Percentiles rank a stretch among this genome's conserved stretches.
phyloP scores from a whole-genome alignment of 345 rosid genomes.

The Nasturtium officinale region DNA sequence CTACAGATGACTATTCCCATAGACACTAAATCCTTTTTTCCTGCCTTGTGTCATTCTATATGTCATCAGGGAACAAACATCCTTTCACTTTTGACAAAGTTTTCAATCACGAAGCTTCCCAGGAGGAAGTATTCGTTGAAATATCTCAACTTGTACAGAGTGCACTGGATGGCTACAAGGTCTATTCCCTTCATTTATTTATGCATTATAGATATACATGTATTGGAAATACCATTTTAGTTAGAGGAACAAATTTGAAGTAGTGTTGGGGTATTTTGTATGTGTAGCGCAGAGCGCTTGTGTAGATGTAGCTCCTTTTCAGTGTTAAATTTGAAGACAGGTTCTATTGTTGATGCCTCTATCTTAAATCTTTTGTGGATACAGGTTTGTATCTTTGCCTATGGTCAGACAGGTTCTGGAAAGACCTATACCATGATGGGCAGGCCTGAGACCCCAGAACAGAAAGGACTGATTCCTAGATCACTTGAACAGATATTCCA shows the following conservation, averaged over 20 bases:
- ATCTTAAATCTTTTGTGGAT: conserved; percentile 4
- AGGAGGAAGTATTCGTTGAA: conserved; percentile 77
- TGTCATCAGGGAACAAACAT: conserved; percentile 61
- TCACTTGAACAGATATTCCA: conserved; percentile 81
- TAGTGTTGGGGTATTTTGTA: not conserved
- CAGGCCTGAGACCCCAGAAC: conserved; percentile 61
- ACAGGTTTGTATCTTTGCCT: conserved; percentile 93
- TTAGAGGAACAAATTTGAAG: not conserved
- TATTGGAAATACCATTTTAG: not conserved
- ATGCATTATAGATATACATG: not conserved
- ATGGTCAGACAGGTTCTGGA: conserved; percentile 94
- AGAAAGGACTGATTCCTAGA: conserved; percentile 82
- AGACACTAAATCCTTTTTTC: not conserved
- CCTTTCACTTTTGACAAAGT: conserved; percentile 90
- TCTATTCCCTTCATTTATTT: conserved; percentile 16
- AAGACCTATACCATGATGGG: conserved; percentile 98
- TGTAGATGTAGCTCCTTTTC: not conserved
- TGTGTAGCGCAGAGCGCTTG: not conserved
- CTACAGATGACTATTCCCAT: not conserved
- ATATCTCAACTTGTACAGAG: conserved; percentile 88
- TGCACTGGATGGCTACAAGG: conserved; percentile 94
- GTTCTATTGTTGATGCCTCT: not conserved
- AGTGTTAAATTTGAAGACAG: not conserved
- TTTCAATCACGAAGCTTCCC: conserved; percentile 73
- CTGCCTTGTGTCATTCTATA: not conserved